Evolutionary conservation across 257 asterid species (phyloP), one percentile per base, ranked within the genome.

Genomic region (Fraxinus quadrangulata): DNA sequence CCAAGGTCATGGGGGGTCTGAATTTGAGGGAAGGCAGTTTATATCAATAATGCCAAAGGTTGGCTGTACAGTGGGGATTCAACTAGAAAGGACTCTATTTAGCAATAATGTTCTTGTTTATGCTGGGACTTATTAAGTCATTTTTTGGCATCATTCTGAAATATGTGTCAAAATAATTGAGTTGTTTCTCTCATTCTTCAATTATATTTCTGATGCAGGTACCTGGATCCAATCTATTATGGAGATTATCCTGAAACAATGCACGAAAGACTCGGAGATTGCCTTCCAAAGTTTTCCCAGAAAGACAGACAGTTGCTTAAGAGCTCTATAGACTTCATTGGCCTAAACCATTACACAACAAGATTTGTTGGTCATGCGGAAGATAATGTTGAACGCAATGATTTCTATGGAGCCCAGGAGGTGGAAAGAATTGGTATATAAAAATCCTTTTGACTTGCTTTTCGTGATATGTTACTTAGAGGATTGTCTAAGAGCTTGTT

Each of bases 161-260:
- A 21, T 34, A 34, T 14, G 1, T 49, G 14, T 3, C 47, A 37
- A 3, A 26, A 30, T 56, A 39, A 24, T 74, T 30, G 31, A 33
- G 49, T 45, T 37, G 56, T 71, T 79, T 19, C 31, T 59, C 28
- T 42, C 42, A 66, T 81, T 59, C 40, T 7, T 12, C 45, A 36
- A 72, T 67, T 59, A 70, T 68, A 3, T 31, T 69, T 68, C 51
- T 65, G 21, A 59, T 71, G 6, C 45, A 88, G 92, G 92, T 86
- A 61, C 81, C 77, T 88, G 82, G 92, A 86, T 82, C 90, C 89
- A 34, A 86, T 88, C 82, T 81, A 40, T 70, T 79, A 34, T 45
- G 87, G 91, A 37, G 88, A 87, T 76, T 87, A 89, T 83, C 93
- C 91, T 31, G 84, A 82, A 81, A 73, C 86, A 75, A 89, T 89